These are phyloP conservation scores for Lithohypha guttulata DNA, from an alignment of 2,329 filamentous ascomycete species.

Conservation along the genomic window DNA sequence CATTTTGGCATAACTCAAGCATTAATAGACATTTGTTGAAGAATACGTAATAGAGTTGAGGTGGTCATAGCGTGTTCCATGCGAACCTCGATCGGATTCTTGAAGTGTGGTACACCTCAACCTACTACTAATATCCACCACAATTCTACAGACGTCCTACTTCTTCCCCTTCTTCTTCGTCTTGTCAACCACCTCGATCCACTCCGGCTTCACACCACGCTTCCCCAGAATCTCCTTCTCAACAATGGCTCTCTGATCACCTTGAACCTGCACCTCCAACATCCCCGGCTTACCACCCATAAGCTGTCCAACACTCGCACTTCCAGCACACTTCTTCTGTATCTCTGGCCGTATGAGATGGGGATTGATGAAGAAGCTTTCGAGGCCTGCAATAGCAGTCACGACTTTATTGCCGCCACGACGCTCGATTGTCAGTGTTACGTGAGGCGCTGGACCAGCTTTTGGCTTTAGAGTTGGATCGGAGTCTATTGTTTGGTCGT, in stretches of 20 bases:
- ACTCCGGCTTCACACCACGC: constrained; percentile 48
- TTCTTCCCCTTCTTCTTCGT: constrained; percentile 53
- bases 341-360: constrained; percentile 53
- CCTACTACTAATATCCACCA: too few species aligned
- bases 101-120: too few species aligned
- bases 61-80: too few species aligned
- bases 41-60: too few species aligned
- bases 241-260: constrained; percentile 52
- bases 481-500: constrained; percentile 29
- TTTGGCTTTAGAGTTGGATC: constrained; percentile 46
- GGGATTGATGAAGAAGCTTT: constrained; percentile 51
- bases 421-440: constrained; percentile 50
- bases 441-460: constrained; percentile 49
- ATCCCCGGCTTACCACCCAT: constrained; percentile 52
- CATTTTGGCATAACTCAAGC: too few species aligned
- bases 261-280: constrained; percentile 58
- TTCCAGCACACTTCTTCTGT: constrained; percentile 57
- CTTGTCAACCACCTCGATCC: constrained; percentile 57
- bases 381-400: constrained; percentile 51
- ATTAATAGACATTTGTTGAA: too few species aligned
- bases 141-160: too few species aligned
- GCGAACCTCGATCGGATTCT: too few species aligned
- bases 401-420: constrained; percentile 57
- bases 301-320: constrained; percentile 52
- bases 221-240: constrained; percentile 45